These are phyloP conservation scores for Dichotomocladium elegans DNA, from an alignment of 371 early-diverging fungal species.

Conservation along the genomic window DNA sequence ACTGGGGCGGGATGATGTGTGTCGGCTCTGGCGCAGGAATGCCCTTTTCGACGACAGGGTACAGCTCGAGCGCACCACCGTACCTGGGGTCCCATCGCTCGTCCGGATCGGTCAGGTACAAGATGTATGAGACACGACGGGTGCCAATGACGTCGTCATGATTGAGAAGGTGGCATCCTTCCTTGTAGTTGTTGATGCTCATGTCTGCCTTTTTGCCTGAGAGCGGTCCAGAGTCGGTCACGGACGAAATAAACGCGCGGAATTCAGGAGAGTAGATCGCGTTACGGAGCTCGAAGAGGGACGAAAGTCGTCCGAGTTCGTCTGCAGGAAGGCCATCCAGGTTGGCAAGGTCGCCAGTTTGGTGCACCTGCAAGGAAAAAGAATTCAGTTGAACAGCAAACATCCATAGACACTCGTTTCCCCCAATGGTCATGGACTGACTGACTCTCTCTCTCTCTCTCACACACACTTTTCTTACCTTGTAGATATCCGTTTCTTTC, in stretches of 20 bases:
- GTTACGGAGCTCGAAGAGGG: conserved; percentile 58
- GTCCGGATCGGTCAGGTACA: conserved; percentile 72
- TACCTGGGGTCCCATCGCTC: conserved; percentile 52
- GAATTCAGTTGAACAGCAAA: too few species aligned
- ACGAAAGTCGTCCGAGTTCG: conserved; percentile 48
- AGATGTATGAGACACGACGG: conserved; percentile 69
- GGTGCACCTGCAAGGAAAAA: conserved; percentile 50
- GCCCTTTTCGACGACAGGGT: conserved; percentile 58
- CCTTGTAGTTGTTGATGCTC: conserved; percentile 59
- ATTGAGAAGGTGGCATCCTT: conserved; percentile 69
- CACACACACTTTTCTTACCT: conserved; percentile 29
- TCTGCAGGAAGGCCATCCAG: conserved; percentile 62
- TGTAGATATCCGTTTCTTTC: conserved; percentile 82
- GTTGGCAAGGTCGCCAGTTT: conserved; percentile 80
- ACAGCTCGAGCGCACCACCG: conserved; percentile 74
- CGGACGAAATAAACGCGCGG: conserved; percentile 56
- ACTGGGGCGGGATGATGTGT: conserved; percentile 56
- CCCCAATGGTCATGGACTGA: too few species aligned
- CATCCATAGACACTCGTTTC: too few species aligned
- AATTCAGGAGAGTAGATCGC: conserved; percentile 70
- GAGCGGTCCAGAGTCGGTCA: conserved; percentile 69
- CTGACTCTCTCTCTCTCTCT: too few species aligned
- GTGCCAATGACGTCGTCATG: conserved; percentile 84
- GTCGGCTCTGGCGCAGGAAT: conserved; percentile 62
- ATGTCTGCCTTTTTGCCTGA: conserved; percentile 64